Percentiles rank a stretch among this genome's conserved stretches.
Evolutionary conservation across 129 eudicot genomes (phyloP).

Genomic region (Lonicera japonica): DNA sequence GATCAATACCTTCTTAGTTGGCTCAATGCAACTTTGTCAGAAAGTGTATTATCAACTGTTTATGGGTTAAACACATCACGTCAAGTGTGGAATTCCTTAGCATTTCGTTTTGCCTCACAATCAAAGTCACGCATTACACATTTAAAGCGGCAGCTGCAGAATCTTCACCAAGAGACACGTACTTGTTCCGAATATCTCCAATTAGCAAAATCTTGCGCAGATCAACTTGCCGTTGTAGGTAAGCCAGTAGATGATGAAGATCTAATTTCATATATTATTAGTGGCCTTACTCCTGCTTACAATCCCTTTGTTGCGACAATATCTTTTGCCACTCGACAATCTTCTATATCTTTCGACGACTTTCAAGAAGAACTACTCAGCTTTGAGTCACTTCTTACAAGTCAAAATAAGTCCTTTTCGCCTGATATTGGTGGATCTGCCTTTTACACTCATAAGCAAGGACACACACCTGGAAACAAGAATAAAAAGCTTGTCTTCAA

Average conservation of each 20-base stretch:
- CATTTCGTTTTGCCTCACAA: neutral
- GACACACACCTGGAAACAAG: too few species aligned
- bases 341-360: neutral
- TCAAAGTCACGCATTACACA: neutral
- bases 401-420: too few species aligned
- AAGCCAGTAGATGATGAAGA: neutral
- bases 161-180: neutral
- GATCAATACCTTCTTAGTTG: neutral
- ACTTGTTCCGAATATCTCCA: neutral
- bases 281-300: neutral
- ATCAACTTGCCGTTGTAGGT: neutral
- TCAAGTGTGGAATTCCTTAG: neutral
- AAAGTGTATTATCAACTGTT: neutral
- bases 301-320: neutral
- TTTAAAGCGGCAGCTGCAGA: neutral
- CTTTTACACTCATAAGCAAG: too few species aligned
- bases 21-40: neutral
- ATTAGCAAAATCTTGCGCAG: neutral
- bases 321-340: neutral
- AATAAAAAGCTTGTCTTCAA: too few species aligned
- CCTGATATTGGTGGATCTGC: too few species aligned
- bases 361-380: too few species aligned
- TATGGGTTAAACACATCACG: neutral
- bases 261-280: too few species aligned
- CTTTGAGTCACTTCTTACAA: too few species aligned